Percentiles rank a stretch among this genome's conserved stretches.
Evolutionary conservation across 116 monocot genomes (phyloP).

Genomic region (Iris pallida): DNA sequence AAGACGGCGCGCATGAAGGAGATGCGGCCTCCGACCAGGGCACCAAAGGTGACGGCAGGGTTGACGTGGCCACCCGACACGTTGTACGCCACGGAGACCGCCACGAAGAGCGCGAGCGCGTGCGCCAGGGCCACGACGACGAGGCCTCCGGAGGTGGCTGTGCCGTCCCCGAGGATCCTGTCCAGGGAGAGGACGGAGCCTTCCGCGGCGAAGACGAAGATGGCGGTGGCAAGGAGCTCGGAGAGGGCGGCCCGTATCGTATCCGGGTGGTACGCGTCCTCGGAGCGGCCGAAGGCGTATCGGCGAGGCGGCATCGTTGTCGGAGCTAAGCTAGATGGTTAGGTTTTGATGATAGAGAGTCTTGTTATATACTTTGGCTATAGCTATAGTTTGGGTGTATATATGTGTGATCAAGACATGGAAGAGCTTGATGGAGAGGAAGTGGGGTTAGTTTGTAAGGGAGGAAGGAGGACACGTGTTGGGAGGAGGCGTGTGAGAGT

Average conservation of each 20-base stretch:
- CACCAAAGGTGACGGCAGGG: slow-evolving; percentile 65
- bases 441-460: too few species aligned
- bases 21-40: slow-evolving; percentile 53
- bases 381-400: too few species aligned
- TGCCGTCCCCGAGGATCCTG: not conserved
- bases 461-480: too few species aligned
- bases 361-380: too few species aligned
- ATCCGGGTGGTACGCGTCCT: slow-evolving; percentile 57
- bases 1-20: slow-evolving; percentile 37
- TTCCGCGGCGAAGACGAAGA: slow-evolving; percentile 86
- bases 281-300: slow-evolving; percentile 46
- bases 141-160: slow-evolving; percentile 25
- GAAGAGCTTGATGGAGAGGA: too few species aligned
- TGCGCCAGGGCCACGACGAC: slow-evolving; percentile 45
- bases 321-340: too few species aligned
- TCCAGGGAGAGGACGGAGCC: slow-evolving; percentile 79
- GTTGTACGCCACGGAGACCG: slow-evolving; percentile 41
- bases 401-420: too few species aligned
- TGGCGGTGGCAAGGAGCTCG: slow-evolving; percentile 77
- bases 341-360: too few species aligned
- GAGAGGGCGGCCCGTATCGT: slow-evolving; percentile 59
- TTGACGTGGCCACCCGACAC: slow-evolving; percentile 70
- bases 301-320: slow-evolving; percentile 48
- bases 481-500: too few species aligned
- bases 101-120: slow-evolving; percentile 38